phyloP scores from a whole-genome alignment of 2,329 filamentous ascomycete genomes.

The Zalaria obscura region DNA sequence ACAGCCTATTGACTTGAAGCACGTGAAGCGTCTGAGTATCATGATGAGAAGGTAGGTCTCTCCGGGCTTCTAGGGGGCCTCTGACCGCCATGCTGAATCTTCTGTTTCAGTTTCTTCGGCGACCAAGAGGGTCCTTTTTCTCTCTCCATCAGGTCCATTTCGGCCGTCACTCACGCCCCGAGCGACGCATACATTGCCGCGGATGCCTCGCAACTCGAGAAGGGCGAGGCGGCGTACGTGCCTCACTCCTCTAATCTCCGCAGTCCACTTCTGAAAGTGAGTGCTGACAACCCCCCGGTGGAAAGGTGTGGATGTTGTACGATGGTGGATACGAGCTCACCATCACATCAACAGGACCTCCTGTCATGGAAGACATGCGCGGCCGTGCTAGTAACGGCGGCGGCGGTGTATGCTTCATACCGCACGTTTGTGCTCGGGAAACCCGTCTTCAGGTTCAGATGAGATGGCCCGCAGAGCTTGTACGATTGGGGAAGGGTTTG shows the following conservation, averaged over 20 bases:
- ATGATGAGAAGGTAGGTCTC: conserved; percentile 66
- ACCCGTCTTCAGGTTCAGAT: too few relatives aligned
- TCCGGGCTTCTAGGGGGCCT: background rate
- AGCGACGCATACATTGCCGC: background rate
- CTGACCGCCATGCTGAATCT: conserved; percentile 7
- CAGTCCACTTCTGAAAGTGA: background rate
- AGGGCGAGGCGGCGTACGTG: background rate
- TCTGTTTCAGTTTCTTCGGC: conserved; percentile 53
- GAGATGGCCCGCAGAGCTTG: too few relatives aligned
- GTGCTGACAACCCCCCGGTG: too few relatives aligned
- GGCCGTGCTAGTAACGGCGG: too few relatives aligned
- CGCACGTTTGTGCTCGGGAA: too few relatives aligned
- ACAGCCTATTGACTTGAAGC: conserved; percentile 41
- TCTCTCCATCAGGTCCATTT: conserved; percentile 41
- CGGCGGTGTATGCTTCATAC: too few relatives aligned
- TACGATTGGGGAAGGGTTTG: too few relatives aligned
- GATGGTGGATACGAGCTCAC: too few relatives aligned
- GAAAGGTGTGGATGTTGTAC: too few relatives aligned
- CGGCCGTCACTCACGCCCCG: conserved; percentile 19
- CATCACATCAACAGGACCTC: too few relatives aligned
- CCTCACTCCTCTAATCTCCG: background rate
- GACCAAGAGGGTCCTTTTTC: conserved; percentile 55
- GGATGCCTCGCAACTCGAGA: background rate
- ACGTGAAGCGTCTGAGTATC: conserved; percentile 53
- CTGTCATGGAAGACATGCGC: too few relatives aligned